Percentiles rank a stretch among this genome's conserved stretches.
Conservation (phyloP, 768 basidiomycete genomes). For the Leccinum boreale region DNA sequence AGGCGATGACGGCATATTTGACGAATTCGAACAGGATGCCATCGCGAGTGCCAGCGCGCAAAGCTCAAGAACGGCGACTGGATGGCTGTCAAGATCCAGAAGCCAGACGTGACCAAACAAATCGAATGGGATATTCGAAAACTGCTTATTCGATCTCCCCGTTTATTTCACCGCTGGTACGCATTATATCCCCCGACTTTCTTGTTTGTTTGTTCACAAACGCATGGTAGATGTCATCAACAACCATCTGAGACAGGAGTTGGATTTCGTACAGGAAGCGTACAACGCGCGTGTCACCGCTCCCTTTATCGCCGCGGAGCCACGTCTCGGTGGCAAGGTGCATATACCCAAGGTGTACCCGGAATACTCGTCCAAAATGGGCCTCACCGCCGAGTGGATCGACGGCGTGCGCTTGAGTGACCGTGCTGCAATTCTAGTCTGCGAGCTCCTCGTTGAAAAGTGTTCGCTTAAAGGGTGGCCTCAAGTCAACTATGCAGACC, state of each 20-base stretch:
- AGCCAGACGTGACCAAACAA: constrained; percentile 82
- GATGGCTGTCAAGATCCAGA: constrained; percentile 96
- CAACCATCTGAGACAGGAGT: constrained; percentile 77
- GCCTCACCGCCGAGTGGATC: too few species aligned
- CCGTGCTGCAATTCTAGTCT: too few species aligned
- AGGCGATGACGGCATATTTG: too few species aligned
- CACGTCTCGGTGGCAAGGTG: constrained; percentile 63
- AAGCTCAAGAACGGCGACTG: constrained; percentile 47
- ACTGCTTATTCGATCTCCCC: constrained; percentile 82
- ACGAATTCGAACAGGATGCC: constrained; percentile 71
- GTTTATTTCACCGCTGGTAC: constrained; percentile 74
- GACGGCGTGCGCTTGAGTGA: too few species aligned
- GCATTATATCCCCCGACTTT: constrained; percentile 18
- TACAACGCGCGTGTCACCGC: constrained; percentile 72
- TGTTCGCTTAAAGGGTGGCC: too few species aligned
- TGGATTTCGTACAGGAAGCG: constrained; percentile 80
- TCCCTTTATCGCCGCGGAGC: constrained; percentile 64
- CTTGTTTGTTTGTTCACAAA: neutral
- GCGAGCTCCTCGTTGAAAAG: too few species aligned
- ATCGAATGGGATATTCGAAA: constrained; percentile 80
- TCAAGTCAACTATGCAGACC: constrained; percentile 67
- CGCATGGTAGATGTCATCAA: constrained; percentile 65
- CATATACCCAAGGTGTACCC: constrained; percentile 47
- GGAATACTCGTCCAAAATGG: too few species aligned
- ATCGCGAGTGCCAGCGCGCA: constrained; percentile 85